phyloP scores from a whole-genome alignment of 2,329 filamentous ascomycete genomes.

The Westerdykella ornata region DNA sequence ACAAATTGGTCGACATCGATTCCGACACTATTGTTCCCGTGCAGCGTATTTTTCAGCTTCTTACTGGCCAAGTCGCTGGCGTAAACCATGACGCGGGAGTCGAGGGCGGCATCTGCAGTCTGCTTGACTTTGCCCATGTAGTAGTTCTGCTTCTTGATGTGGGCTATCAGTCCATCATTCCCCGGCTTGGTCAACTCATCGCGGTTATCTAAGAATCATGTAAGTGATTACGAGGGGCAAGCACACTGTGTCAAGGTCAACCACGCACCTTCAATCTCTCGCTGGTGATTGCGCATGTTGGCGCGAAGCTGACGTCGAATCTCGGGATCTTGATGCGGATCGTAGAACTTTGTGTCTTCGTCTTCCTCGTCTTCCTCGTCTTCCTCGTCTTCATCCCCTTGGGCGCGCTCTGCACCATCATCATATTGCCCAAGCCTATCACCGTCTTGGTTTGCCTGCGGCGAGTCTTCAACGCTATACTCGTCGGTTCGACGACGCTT shows the following conservation, averaged over 20 bases:
- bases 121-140: slow-evolving; percentile 68
- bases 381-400: slow-evolving; percentile 16
- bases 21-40: slow-evolving; percentile 66
- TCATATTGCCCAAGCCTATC: slow-evolving; percentile 20
- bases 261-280: slow-evolving; percentile 51
- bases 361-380: slow-evolving; percentile 18
- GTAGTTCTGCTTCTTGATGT: slow-evolving; percentile 59
- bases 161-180: slow-evolving; percentile 56
- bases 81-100: slow-evolving; percentile 76
- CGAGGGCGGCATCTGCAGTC: slow-evolving; percentile 83
- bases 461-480: slow-evolving; percentile 14
- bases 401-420: slow-evolving; percentile 4
- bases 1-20: slow-evolving; percentile 89
- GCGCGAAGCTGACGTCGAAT: slow-evolving; percentile 66
- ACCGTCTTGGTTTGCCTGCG: slow-evolving; percentile 7
- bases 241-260: not conserved
- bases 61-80: slow-evolving; percentile 74
- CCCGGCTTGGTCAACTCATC: slow-evolving; percentile 63
- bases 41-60: slow-evolving; percentile 65
- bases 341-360: slow-evolving; percentile 51
- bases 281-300: slow-evolving; percentile 60
- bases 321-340: slow-evolving; percentile 73
- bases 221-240: not conserved
- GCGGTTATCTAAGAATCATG: slow-evolving; percentile 51
- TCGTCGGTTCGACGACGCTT: slow-evolving; percentile 44